These are phyloP conservation scores for Juglanconis oblonga DNA, from an alignment of 2,329 filamentous ascomycete genomes.

Conservation along the genomic window DNA sequence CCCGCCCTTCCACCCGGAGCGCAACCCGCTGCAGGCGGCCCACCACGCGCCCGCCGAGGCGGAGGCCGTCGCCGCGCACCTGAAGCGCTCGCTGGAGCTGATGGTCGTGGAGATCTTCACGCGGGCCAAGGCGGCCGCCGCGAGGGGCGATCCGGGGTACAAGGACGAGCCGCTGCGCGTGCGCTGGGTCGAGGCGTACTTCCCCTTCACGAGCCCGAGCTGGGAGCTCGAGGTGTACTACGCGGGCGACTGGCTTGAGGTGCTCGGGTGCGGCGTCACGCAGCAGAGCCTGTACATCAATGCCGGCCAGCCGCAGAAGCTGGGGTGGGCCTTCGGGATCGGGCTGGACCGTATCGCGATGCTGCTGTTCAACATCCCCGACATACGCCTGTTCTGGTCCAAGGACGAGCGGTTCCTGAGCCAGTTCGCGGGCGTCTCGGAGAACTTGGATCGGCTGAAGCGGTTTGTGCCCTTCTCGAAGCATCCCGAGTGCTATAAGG, in stretches of 20 bases:
- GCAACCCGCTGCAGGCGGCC: conserved; percentile 76
- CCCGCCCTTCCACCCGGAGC: conserved; percentile 70
- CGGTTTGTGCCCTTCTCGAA: conserved; percentile 88
- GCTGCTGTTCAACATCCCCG: conserved; percentile 92
- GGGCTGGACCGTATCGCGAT: conserved; percentile 95
- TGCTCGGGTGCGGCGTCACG: conserved; percentile 88
- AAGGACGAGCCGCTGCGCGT: conserved; percentile 73
- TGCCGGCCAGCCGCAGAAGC: conserved; percentile 68
- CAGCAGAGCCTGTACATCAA: conserved; percentile 78
- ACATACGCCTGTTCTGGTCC: conserved; percentile 97
- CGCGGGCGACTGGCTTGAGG: conserved; percentile 91
- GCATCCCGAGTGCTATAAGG: conserved; percentile 83
- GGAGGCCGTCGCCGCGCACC: conserved; percentile 76
- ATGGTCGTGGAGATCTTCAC: conserved; percentile 89
- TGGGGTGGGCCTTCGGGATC: conserved; percentile 95
- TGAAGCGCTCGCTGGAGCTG: conserved; percentile 85
- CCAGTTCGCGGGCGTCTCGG: conserved; percentile 70
- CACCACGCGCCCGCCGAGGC: conserved; percentile 74
- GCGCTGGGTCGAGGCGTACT: conserved; percentile 95
- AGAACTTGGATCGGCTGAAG: conserved; percentile 44
- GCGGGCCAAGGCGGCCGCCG: conserved; percentile 66
- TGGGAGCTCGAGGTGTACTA: conserved; percentile 98
- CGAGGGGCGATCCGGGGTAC: conserved; percentile 46
- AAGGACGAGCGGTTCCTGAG: conserved; percentile 77
- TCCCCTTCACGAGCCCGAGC: conserved; percentile 92